Evolutionary conservation across 768 basidiomycete genomes (phyloP), one percentile per base, ranked within the genome.

Genomic region (Suillus lakei): DNA sequence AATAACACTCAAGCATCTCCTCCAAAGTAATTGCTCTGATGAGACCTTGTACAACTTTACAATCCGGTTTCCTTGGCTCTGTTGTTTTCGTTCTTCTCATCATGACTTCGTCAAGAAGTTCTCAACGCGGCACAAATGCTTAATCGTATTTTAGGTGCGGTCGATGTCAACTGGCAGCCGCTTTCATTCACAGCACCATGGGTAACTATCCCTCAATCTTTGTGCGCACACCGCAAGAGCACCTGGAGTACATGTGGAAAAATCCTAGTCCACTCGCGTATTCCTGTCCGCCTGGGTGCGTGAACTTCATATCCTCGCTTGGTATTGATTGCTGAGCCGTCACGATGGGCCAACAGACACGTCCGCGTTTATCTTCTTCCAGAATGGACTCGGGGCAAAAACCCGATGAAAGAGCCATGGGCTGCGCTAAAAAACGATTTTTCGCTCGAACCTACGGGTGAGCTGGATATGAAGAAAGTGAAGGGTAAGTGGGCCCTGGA

Each of bases 331-430:
- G 8, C 55, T 56, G 34, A 55, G 32, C 53, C 21, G n/a, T 26
- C 48, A 15, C 28, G 26, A 38, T 13, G 18, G 16, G 23, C 56
- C 4, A 58, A 28, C 50, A 73, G 72, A 64, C 75, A 78, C 50
- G 69, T 77, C 59, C 76, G 76, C 39, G 77, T 76, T 6, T 76
- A 77, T 26, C 60, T 76, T n/a, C 76, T 74, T 44, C 55, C 72
- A 26, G 75, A 68, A 5, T 76, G 76, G 76, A 34, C 60, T 8
- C 72, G 67, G 0, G 76, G 75, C 21, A 75, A 76, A n/a, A 70
- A 64, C 30, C 73, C 76, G 23, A 72, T 73, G 38, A 62, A 73
- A 4, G 73, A 73, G 67, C 70, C 67, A 5, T 55, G 75, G 36
- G 69, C 71, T 51, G 72, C 73, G 41, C 67, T 76, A 26, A 70